Conservation (phyloP, 1,284 basidiomycete species). For the Phlebopus sp. region DNA sequence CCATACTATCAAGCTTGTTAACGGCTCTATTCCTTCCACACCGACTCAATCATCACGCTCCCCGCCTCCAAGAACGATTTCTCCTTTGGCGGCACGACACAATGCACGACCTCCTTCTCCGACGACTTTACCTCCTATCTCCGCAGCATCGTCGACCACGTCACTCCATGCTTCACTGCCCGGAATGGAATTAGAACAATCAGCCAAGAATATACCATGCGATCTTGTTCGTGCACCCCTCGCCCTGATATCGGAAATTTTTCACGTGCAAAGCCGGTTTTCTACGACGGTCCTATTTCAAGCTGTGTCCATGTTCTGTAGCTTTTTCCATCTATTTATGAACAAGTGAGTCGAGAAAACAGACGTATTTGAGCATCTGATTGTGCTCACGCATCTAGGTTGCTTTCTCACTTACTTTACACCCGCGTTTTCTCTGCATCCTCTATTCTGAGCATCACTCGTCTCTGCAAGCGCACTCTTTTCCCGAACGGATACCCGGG, state of each 20-base stretch:
- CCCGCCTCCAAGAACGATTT: slow-evolving; percentile 7
- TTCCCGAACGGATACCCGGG: slow-evolving; percentile 83
- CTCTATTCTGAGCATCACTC: slow-evolving; percentile 44
- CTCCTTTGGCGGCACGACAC: slow-evolving; percentile 7
- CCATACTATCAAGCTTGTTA: slow-evolving; percentile 63
- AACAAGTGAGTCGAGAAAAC: slow-evolving; percentile 43
- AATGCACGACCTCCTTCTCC: slow-evolving; percentile 9
- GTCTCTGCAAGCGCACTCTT: slow-evolving; percentile 57
- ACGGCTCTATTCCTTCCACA: slow-evolving; percentile 38
- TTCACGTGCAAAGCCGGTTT: slow-evolving; percentile 45
- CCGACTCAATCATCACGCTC: slow-evolving; percentile 9
- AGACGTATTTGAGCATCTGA: slow-evolving; percentile 3
- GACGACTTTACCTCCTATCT: slow-evolving; percentile 12
- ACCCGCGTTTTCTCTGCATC: slow-evolving; percentile 52
- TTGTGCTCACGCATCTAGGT: slow-evolving; percentile 32
- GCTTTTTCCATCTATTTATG: slow-evolving; percentile 44
- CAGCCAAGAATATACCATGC: slow-evolving; percentile 3
- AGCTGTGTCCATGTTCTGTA: slow-evolving; percentile 36
- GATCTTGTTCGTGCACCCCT: slow-evolving; percentile 37
- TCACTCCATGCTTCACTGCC: slow-evolving; percentile 11
- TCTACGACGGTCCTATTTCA: slow-evolving; percentile 42
- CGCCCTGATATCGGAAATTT: slow-evolving; percentile 46
- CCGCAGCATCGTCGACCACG: slow-evolving; percentile 12
- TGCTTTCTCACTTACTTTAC: slow-evolving; percentile 63
- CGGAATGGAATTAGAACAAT: slow-evolving; percentile 9